Conservation (phyloP, 257 asterid species). For the Ilex asprella region DNA sequence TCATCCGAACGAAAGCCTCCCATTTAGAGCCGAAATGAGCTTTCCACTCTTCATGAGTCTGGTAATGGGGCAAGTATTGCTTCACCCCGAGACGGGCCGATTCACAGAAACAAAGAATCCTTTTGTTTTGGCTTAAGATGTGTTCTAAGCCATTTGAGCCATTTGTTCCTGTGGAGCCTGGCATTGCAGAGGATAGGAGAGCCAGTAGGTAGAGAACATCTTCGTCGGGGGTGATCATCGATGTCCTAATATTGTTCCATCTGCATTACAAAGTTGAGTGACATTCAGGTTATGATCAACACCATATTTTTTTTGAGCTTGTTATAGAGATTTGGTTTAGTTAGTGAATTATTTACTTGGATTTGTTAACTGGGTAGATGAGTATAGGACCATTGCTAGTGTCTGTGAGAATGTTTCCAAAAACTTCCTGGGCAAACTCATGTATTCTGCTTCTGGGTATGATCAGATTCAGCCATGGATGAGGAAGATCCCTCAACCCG, state of each 20-base stretch:
- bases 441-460: constrained; percentile 65
- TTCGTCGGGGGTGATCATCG: constrained; percentile 71
- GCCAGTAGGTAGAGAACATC: constrained; percentile 75
- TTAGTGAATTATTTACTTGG: constrained; percentile 41
- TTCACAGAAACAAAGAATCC: constrained; percentile 42
- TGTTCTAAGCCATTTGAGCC: constrained; percentile 62
- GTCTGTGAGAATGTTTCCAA: constrained; percentile 62
- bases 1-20: constrained; percentile 62
- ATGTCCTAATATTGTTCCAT: constrained; percentile 65
- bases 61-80: constrained; percentile 79
- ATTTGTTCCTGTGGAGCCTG: constrained; percentile 63
- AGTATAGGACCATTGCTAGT: constrained; percentile 86
- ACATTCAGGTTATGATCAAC: too few species aligned
- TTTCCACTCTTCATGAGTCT: constrained; percentile 72
- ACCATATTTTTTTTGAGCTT: too few species aligned
- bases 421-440: constrained; percentile 59
- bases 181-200: constrained; percentile 63
- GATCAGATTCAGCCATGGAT: constrained; percentile 91
- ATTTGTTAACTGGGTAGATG: constrained; percentile 79
- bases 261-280: constrained; percentile 24
- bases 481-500: constrained; percentile 95
- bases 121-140: constrained; percentile 48
- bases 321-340: neutral
- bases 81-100: constrained; percentile 54
- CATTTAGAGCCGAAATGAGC: constrained; percentile 71